Conservation (phyloP, 768 basidiomycete genomes). For the Amanita molliuscula region DNA sequence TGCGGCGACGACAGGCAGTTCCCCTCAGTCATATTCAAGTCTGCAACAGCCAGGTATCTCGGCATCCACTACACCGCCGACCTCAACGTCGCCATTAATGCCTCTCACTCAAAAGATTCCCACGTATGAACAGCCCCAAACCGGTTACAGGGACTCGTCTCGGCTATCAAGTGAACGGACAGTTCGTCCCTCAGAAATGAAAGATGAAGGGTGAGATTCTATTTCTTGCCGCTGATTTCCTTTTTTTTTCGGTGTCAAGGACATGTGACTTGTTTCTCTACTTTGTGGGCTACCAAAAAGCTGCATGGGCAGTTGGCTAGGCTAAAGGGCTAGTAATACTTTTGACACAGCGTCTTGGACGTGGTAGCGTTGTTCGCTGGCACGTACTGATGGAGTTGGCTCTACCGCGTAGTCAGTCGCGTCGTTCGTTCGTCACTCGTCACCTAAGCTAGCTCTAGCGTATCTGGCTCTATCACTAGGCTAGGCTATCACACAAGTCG, state of each 20-base stretch:
- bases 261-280: slow-evolving; percentile 6
- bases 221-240: slow-evolving; percentile 17
- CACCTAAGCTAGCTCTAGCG: slow-evolving; percentile 64
- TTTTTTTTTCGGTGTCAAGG: slow-evolving; percentile 11
- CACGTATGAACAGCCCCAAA: slow-evolving; percentile 62
- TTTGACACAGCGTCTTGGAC: slow-evolving; percentile 6
- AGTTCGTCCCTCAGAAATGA: slow-evolving; percentile 83
- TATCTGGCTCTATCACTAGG: slow-evolving; percentile 58
- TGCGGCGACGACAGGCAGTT: slow-evolving; percentile 9
- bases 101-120: slow-evolving; percentile 61
- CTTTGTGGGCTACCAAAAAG: slow-evolving; percentile 13
- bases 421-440: slow-evolving; percentile 17
- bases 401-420: slow-evolving; percentile 49
- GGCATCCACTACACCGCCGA: slow-evolving; percentile 3
- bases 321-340: slow-evolving; percentile 18
- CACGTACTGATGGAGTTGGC: slow-evolving; percentile 28
- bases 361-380: slow-evolving; percentile 1
- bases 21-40: slow-evolving; percentile 8
- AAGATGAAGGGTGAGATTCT: slow-evolving; percentile 92
- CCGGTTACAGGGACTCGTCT: slow-evolving; percentile 34
- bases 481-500: slow-evolving; percentile 46
- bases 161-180: slow-evolving; percentile 49
- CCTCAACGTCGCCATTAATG: slow-evolving; percentile 17
- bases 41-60: slow-evolving; percentile 2
- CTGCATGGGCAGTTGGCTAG: slow-evolving; percentile 15